These are phyloP conservation scores for Linnemannia hyalina DNA, from an alignment of 192 early-diverging fungal species.

Conservation along the genomic window DNA sequence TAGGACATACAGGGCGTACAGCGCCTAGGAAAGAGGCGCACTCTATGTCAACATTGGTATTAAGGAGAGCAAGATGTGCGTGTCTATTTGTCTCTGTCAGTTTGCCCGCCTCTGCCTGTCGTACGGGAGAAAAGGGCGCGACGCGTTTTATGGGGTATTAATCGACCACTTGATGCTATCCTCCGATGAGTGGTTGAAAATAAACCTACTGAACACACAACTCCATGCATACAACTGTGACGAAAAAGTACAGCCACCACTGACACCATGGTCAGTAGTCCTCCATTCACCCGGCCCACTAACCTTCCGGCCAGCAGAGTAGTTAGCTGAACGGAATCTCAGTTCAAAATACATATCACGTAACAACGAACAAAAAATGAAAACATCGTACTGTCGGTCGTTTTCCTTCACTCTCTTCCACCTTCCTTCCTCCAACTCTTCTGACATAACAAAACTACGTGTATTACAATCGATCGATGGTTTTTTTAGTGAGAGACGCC, in stretches of 20 bases:
- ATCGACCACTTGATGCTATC: too few relatives aligned
- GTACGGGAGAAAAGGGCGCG: too few relatives aligned
- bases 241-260: background rate
- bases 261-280: background rate
- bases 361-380: background rate
- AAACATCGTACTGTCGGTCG: background rate
- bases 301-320: background rate
- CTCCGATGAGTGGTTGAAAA: background rate
- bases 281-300: background rate
- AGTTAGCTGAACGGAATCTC: slow-evolving; percentile 1
- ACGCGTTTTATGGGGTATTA: too few relatives aligned
- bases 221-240: background rate
- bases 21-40: too few relatives aligned
- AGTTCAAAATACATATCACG: too few relatives aligned
- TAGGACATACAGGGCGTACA: too few relatives aligned
- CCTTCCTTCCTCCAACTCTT: background rate
- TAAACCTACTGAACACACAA: background rate
- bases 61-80: too few relatives aligned
- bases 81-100: too few relatives aligned
- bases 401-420: background rate
- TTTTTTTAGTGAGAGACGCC: background rate
- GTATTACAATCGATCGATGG: background rate
- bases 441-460: background rate
- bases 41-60: too few relatives aligned
- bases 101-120: too few relatives aligned